Evolutionary conservation across 164 flowering plant species (phyloP), one percentile per base, ranked within the genome.

Genomic region (Magnolia sinica): DNA sequence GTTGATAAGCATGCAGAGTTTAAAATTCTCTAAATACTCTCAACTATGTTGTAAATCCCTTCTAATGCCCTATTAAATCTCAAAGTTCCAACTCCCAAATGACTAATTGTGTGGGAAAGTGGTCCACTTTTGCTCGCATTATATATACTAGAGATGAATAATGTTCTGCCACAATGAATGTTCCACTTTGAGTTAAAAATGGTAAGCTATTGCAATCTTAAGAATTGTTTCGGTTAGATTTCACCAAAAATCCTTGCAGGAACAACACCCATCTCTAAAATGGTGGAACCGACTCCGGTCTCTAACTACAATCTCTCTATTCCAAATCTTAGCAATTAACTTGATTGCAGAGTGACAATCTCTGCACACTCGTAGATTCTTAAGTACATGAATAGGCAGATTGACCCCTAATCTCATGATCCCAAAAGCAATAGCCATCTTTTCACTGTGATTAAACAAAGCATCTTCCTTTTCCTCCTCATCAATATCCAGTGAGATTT

Each of bases 291-390:
- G 82, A 72, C 75, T 75, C 78, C 84, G 64, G 52, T 84, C 86
- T 73, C 81, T 75, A 37, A 82, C 84, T 29, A 84, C 58, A 51
- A 84, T 84, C 58, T 79, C 78, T 52, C 86, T 76, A 67, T 45
- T 61, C 14, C 74, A 84, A 50, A 76, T 77, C 75, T 76, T 73
- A 9, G 86, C 80, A 10, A 81, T 73, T 16, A 77, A 63, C 75
- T 79, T 84, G 51, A 84, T 70, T 66, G 82, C 82, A 37, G 84
- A 79, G 73, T 84, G 86, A 72, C 86, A 84, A 75, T 84, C 86
- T 18, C 72, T 68, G 67, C 86, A 84, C 9, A 84, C 83, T 20
- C 83, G 82, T 68, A 84, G 81, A 69, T 84, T 84, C 78, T 84
- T 84, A 31, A 84, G 82, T 24, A 84, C 81, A 19, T 74, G 79